Percentiles rank a stretch among this genome's conserved stretches.
Evolutionary conservation across 352 stramenopile species (phyloP).

Genomic region (Globisporangium splendens): DNA sequence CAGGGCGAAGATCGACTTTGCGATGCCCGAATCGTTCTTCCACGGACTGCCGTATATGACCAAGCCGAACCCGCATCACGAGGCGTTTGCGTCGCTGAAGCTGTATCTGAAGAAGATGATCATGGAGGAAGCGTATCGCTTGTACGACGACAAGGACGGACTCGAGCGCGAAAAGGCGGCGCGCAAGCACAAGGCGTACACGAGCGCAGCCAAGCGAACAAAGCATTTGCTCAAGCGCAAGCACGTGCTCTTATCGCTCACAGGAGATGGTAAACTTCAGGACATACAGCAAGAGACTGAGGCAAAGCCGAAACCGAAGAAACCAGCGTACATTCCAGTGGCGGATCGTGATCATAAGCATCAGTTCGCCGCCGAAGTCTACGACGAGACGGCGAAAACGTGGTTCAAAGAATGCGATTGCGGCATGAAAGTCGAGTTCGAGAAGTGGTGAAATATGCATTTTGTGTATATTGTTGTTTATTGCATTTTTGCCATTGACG

Average conservation of each 20-base stretch:
- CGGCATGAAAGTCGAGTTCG: conserved; percentile 64
- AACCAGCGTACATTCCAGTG: conserved; percentile 28
- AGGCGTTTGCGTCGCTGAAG: conserved; percentile 63
- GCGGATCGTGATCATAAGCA: conserved; percentile 58
- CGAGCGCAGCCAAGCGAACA: conserved; percentile 42
- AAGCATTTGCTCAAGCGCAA: conserved; percentile 56
- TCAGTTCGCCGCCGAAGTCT: conserved; percentile 38
- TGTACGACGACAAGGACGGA: conserved; percentile 43
- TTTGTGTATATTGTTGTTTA: no score
- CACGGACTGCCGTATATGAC: conserved; percentile 34
- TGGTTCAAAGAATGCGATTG: conserved; percentile 59
- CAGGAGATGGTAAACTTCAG: conserved; percentile 6
- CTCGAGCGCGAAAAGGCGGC: conserved; percentile 43
- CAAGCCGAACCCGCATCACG: conserved; percentile 63
- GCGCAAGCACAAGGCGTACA: conserved; percentile 45
- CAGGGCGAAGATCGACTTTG: conserved; percentile 49
- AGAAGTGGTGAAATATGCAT: conserved; percentile 50
- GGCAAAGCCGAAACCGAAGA: conserved; percentile 7
- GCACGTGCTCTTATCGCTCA: conserved; percentile 20
- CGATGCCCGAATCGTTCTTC: conserved; percentile 63
- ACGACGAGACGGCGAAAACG: conserved; percentile 27
- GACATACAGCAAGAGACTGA: conserved; percentile 6
- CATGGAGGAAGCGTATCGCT: conserved; percentile 41
- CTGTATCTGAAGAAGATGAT: conserved; percentile 57
- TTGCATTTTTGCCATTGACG: no score